These are phyloP conservation scores for Monilinia fructigena DNA, from an alignment of 2,329 filamentous ascomycete genomes.

Conservation along the genomic window DNA sequence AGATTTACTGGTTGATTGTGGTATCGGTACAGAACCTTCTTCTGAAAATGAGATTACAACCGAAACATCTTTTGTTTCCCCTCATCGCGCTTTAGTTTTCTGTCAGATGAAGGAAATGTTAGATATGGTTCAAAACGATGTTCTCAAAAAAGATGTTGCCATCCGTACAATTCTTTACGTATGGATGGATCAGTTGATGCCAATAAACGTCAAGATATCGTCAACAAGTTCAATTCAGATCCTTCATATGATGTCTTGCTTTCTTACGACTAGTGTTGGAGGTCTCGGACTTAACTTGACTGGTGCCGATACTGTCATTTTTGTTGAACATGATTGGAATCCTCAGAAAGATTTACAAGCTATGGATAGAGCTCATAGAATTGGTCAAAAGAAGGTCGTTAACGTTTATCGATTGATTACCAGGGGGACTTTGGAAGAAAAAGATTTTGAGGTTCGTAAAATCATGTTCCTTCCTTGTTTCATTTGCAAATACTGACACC, in stretches of 20 bases:
- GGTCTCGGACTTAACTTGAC: conserved; percentile 93
- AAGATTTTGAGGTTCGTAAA: conserved; percentile 79
- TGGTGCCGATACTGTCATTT: conserved; percentile 97
- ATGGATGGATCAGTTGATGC: conserved; percentile 92
- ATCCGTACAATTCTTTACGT: conserved; percentile 85
- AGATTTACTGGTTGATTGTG: conserved; percentile 96
- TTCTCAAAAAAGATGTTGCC: conserved; percentile 86
- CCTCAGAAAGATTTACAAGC: conserved; percentile 97
- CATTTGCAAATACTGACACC: conserved; percentile 22
- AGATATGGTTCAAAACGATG: conserved; percentile 95
- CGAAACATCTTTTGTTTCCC: conserved; percentile 79
- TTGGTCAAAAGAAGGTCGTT: conserved; percentile 99
- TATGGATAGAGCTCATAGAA: conserved; percentile 97
- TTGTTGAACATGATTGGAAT: conserved; percentile 99
- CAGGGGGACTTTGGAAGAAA: conserved; percentile 89
- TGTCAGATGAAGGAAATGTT: conserved; percentile 99
- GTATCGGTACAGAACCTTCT: conserved; percentile 72
- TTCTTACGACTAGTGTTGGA: conserved; percentile 92
- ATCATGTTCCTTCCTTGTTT: neutral
- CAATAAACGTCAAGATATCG: conserved; percentile 91
- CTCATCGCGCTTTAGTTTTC: conserved; percentile 93
- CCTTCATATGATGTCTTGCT: conserved; percentile 93
- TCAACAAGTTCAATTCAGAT: conserved; percentile 98
- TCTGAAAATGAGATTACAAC: conserved; percentile 54
- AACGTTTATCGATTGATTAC: conserved; percentile 98